phyloP scores from a whole-genome alignment of 2,329 filamentous ascomycete species.

The Stagonosporopsis cucurbitacearum region DNA sequence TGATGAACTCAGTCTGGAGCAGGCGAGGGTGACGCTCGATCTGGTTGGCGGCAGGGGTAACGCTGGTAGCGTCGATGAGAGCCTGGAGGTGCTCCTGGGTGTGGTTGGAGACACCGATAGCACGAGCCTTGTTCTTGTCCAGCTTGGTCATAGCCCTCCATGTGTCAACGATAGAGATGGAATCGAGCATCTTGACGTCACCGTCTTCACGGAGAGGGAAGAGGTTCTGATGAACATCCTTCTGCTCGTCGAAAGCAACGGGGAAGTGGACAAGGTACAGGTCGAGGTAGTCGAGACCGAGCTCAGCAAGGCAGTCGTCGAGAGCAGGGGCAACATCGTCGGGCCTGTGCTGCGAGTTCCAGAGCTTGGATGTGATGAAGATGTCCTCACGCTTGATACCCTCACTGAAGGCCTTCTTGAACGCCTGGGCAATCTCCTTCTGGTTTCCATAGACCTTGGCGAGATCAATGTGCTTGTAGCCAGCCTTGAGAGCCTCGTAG shows the following conservation, averaged over 20 bases:
- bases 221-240: conserved; percentile 41
- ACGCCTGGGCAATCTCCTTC: conserved; percentile 36
- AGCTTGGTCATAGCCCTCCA: conserved; percentile 50
- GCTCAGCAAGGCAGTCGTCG: conserved; percentile 75
- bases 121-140: conserved; percentile 44
- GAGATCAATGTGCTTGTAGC: conserved; percentile 42
- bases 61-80: conserved; percentile 56
- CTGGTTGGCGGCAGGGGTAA: conserved; percentile 40
- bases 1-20: conserved; percentile 37
- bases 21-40: conserved; percentile 41
- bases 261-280: conserved; percentile 80
- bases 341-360: conserved; percentile 83
- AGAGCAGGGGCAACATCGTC: conserved; percentile 72
- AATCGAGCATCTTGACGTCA: conserved; percentile 42
- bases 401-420: conserved; percentile 37
- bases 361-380: conserved; percentile 75
- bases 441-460: conserved; percentile 43
- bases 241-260: conserved; percentile 57
- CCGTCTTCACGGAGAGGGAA: conserved; percentile 30
- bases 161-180: conserved; percentile 62
- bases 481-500: conserved; percentile 41
- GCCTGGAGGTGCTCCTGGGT: conserved; percentile 55
- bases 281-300: conserved; percentile 86
- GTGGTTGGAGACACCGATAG: conserved; percentile 41
- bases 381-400: conserved; percentile 57